phyloP scores from a whole-genome alignment of 768 basidiomycete genomes.

The Trametes elegans region DNA sequence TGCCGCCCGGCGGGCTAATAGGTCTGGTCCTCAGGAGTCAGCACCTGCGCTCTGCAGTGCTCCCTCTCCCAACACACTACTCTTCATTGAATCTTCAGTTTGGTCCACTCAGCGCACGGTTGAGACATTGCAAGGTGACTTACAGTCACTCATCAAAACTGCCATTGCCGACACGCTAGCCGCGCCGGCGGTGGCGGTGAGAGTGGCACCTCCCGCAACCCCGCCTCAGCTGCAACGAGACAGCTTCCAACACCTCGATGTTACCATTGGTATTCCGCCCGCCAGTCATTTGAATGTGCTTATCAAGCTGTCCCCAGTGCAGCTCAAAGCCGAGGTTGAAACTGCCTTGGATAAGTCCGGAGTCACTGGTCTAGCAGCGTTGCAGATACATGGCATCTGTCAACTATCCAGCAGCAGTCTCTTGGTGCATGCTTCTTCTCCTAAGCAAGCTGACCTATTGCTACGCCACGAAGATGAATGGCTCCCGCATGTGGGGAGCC shows the following conservation, averaged over 20 bases:
- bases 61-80: no score
- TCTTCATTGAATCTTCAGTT: no score
- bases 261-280: background rate
- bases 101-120: no score
- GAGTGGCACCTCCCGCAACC: background rate
- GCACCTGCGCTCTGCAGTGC: no score
- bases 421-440: background rate
- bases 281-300: background rate
- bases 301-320: background rate
- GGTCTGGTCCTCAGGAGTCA: no score
- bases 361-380: background rate
- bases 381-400: background rate
- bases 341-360: background rate
- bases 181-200: no score
- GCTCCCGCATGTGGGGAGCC: background rate
- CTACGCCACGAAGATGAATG: background rate
- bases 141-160: no score
- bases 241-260: background rate
- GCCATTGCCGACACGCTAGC: no score
- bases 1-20: no score
- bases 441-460: background rate
- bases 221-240: background rate
- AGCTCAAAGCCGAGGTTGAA: slow-evolving; percentile 2
- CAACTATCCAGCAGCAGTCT: background rate
- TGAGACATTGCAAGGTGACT: no score